Percentiles rank a stretch among this genome's conserved stretches.
phyloP scores from a whole-genome alignment of 2,329 filamentous ascomycete species.

The Fusarium sterilihyphosum region DNA sequence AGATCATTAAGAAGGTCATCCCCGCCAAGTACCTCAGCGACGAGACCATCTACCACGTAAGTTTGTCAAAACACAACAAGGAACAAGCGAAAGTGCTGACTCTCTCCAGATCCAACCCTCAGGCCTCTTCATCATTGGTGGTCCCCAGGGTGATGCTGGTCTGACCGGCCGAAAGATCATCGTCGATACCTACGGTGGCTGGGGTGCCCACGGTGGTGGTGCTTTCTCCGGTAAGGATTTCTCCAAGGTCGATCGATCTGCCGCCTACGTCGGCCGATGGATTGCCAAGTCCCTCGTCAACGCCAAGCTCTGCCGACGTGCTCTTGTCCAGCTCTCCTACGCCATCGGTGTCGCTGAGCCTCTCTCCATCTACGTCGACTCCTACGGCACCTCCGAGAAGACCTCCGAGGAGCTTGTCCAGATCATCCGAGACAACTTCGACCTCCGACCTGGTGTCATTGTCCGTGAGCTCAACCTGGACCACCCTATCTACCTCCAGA shows the following conservation, averaged over 20 bases:
- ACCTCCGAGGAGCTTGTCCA: slow-evolving; percentile 91
- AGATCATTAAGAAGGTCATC: slow-evolving; percentile 96
- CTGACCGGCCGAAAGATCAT: slow-evolving; percentile 99
- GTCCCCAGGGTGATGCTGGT: slow-evolving; percentile 98
- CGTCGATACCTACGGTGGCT: slow-evolving; percentile 99
- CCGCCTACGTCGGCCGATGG: slow-evolving; percentile 97
- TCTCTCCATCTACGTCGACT: slow-evolving; percentile 96
- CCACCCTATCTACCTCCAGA: slow-evolving; percentile 98
- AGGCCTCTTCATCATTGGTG: slow-evolving; percentile 98
- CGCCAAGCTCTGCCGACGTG: slow-evolving; percentile 89
- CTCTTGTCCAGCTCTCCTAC: slow-evolving; percentile 97
- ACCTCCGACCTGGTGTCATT: slow-evolving; percentile 97
- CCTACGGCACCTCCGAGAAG: slow-evolving; percentile 93
- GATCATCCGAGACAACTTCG: slow-evolving; percentile 96
- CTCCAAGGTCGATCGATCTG: slow-evolving; percentile 99
- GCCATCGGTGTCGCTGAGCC: slow-evolving; percentile 99
- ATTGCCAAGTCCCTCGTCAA: slow-evolving; percentile 97
- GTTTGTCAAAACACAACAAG: slow-evolving; percentile 45
- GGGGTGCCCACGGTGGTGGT: slow-evolving; percentile 99
- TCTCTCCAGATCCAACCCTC: slow-evolving; percentile 85
- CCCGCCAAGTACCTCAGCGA: slow-evolving; percentile 92
- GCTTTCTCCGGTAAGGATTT: slow-evolving; percentile 99
- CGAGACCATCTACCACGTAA: slow-evolving; percentile 92
- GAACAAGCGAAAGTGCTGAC: slow-evolving; percentile 13
- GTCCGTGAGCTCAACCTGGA: slow-evolving; percentile 95